Evolutionary conservation across 106 monocot species (phyloP), one percentile per base, ranked within the genome.

Genomic region (Iris macrosiphon): DNA sequence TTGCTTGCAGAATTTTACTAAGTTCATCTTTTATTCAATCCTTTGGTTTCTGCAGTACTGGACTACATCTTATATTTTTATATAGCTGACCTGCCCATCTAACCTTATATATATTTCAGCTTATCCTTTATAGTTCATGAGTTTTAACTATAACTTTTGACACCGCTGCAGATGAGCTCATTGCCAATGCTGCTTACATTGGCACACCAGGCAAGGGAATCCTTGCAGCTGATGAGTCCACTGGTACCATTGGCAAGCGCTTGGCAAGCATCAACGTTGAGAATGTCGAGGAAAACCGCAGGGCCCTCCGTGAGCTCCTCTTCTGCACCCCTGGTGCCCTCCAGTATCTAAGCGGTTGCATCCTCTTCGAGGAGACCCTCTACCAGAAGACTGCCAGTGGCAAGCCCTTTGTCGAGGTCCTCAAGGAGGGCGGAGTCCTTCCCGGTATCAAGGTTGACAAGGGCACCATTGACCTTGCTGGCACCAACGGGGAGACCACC

Each of bases 181-280:
- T 74, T 59, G 60, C 57, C 50, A 79, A 79, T 43, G 79, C 79
- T 33, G 59, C 74, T 38, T 79, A 79, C 64, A 74, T 79, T 43
- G 79, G 79, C 57, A 79, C 79, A 37, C 74, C 79, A 10, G 79
- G 79, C 31, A 79, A 79, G 69, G 79, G 79, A 13, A 79, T 79
- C 50, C 74, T 79, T 30, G 79, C 79, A n/a, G 79, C 79, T 24
- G 79, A 79, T 23, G 79, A 79, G 59, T 79, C 79, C 38, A 74
- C 79, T 21, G 79, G 79, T 31, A 79, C 74, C 1, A 79, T 79
- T 29, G 79, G 79, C 17, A 79, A 74, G 65, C 69, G 75, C 28
- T 49, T 75, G 3, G 21, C 75, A 14, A 69, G 69, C 75, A 75
- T 75, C 64, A 75, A 75, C 6, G 75, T 75, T 0, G 75, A 75